Conservation (phyloP, 2,329 filamentous ascomycete genomes). For the Colletotrichum horii region DNA sequence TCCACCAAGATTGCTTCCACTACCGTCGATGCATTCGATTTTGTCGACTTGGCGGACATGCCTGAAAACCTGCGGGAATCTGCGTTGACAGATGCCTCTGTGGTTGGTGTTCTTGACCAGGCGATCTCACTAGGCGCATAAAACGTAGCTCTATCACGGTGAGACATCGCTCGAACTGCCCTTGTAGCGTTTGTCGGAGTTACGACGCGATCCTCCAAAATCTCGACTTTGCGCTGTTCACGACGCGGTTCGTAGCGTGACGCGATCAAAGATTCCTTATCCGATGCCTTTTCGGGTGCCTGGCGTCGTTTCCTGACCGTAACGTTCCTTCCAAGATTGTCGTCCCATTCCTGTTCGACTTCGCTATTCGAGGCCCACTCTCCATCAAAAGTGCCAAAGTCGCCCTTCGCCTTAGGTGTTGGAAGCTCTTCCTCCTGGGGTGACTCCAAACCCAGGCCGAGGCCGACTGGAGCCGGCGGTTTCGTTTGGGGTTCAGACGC, state of each 20-base stretch:
- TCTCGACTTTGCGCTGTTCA: constrained; percentile 38
- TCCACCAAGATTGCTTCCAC: constrained; percentile 65
- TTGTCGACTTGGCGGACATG: constrained; percentile 59
- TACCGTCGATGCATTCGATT: constrained; percentile 60
- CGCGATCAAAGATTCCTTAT: neutral
- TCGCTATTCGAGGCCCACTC: constrained; percentile 58
- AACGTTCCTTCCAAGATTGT: constrained; percentile 58
- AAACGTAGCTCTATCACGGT: constrained; percentile 46
- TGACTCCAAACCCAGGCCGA: constrained; percentile 19
- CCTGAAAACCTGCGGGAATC: constrained; percentile 56
- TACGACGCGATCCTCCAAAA: constrained; percentile 52
- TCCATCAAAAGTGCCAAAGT: constrained; percentile 63
- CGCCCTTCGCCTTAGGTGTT: constrained; percentile 48
- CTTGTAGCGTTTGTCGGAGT: constrained; percentile 58
- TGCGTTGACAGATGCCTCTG: constrained; percentile 44
- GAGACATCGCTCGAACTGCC: constrained; percentile 51
- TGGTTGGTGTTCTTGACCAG: constrained; percentile 36
- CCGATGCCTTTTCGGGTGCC: constrained; percentile 12
- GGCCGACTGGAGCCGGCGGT: neutral
- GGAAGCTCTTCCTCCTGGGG: constrained; percentile 35
- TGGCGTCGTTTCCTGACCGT: constrained; percentile 52
- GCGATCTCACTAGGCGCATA: constrained; percentile 39
- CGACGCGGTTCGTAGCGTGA: constrained; percentile 18
- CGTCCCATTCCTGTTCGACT: constrained; percentile 60
- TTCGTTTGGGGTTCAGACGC: constrained; percentile 33